phyloP scores from a whole-genome alignment of 1,139 yeast genomes.

The Yamadazyma aaseri region DNA sequence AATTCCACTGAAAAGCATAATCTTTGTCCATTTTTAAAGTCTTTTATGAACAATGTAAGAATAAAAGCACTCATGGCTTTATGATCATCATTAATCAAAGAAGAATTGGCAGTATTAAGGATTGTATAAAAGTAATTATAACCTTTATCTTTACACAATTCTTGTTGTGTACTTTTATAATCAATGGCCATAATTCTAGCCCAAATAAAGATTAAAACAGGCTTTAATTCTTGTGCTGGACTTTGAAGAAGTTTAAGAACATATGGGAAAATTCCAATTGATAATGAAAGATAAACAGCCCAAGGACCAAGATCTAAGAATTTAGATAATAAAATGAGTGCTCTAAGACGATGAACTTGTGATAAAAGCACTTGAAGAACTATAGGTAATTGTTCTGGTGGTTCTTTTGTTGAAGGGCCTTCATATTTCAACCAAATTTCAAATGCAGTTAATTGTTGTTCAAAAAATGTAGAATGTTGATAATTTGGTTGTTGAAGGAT shows the following conservation, averaged over 20 bases:
- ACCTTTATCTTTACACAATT: slow-evolving; percentile 87
- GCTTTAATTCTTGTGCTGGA: slow-evolving; percentile 93
- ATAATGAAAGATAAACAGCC: slow-evolving; percentile 91
- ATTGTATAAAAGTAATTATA: slow-evolving; percentile 84
- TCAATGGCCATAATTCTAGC: slow-evolving; percentile 97
- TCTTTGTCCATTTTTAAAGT: slow-evolving; percentile 77
- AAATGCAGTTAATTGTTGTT: slow-evolving; percentile 93
- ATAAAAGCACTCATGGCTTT: slow-evolving; percentile 96
- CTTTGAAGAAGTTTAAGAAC: slow-evolving; percentile 86
- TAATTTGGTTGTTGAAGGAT: slow-evolving; percentile 33
- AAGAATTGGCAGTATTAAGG: slow-evolving; percentile 33
- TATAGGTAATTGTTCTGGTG: slow-evolving; percentile 95
- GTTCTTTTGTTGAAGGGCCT: slow-evolving; percentile 77
- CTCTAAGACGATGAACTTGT: slow-evolving; percentile 90
- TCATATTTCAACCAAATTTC: slow-evolving; percentile 91
- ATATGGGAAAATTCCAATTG: slow-evolving; percentile 95
- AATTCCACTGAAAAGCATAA: slow-evolving; percentile 75
- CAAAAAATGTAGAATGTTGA: slow-evolving; percentile 91
- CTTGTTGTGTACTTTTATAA: slow-evolving; percentile 85
- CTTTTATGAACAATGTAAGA: slow-evolving; percentile 76
- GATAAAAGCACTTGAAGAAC: slow-evolving; percentile 89
- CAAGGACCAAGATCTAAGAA: slow-evolving; percentile 95
- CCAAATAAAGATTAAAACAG: slow-evolving; percentile 95
- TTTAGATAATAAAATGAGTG: slow-evolving; percentile 77
- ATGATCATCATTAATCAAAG: slow-evolving; percentile 67